phyloP scores from a whole-genome alignment of 2,329 filamentous ascomycete species.

The Pyricularia grisea region DNA sequence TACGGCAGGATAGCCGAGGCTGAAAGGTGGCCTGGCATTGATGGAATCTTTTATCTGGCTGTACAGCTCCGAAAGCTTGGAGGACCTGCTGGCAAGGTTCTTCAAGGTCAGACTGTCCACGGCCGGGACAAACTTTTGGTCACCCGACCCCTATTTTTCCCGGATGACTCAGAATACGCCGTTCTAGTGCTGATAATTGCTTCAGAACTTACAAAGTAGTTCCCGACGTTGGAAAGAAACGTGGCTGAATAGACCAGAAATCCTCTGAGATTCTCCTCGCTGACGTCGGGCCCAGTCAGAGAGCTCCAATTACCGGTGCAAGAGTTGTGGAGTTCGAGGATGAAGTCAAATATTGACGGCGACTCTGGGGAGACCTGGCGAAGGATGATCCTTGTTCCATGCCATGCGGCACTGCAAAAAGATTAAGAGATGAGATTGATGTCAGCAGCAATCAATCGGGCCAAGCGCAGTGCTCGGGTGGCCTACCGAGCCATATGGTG shows the following conservation, averaged over 20 bases:
- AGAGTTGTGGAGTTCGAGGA: slow-evolving; percentile 59
- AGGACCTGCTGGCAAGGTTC: slow-evolving; percentile 47
- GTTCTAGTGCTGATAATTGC: slow-evolving; percentile 25
- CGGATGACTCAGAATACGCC: slow-evolving; percentile 55
- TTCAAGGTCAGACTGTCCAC: slow-evolving; percentile 54
- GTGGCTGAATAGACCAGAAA: slow-evolving; percentile 72
- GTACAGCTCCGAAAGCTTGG: slow-evolving; percentile 49
- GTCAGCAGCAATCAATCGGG: slow-evolving; percentile 33
- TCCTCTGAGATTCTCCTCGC: slow-evolving; percentile 50
- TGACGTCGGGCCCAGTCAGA: slow-evolving; percentile 56
- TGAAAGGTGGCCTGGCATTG: slow-evolving; percentile 54
- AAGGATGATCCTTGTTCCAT: slow-evolving; percentile 68
- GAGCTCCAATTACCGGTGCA: slow-evolving; percentile 61
- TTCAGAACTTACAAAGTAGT: slow-evolving; percentile 53
- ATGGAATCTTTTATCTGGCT: slow-evolving; percentile 60
- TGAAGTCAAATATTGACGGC: slow-evolving; percentile 72
- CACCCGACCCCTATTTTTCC: slow-evolving; percentile 73
- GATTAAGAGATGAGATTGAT: slow-evolving; percentile 7
- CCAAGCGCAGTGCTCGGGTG: slow-evolving; percentile 40
- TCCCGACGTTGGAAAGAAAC: slow-evolving; percentile 72
- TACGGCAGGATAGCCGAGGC: slow-evolving; percentile 64
- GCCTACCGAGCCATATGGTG: slow-evolving; percentile 40
- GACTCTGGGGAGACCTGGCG: slow-evolving; percentile 77
- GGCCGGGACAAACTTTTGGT: slow-evolving; percentile 74
- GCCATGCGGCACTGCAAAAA: slow-evolving; percentile 56